Percentiles rank a stretch among this genome's conserved stretches.
Evolutionary conservation across 352 stramenopile species (phyloP).

Genomic region (Pythium monospermum): DNA sequence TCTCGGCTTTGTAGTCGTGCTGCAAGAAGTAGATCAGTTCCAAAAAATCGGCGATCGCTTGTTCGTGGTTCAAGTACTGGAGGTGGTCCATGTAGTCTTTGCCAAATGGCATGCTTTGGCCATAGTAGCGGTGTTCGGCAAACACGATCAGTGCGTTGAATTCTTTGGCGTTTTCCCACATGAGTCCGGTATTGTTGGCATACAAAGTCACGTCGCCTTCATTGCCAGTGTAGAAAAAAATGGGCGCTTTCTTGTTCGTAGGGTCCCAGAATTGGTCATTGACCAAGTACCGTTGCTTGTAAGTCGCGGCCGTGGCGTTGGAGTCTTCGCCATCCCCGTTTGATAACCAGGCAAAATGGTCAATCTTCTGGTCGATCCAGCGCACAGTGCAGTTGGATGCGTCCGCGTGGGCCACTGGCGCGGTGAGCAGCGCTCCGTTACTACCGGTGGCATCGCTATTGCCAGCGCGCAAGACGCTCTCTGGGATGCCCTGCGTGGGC

Average conservation of each 20-base stretch:
- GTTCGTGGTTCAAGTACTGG: conserved; percentile 83
- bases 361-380: conserved; percentile 87
- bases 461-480: conserved; percentile 26
- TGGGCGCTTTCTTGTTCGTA: conserved; percentile 50
- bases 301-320: conserved; percentile 38
- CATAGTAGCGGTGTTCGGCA: conserved; percentile 96
- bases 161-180: conserved; percentile 90
- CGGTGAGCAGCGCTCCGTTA: too few relatives aligned
- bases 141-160: conserved; percentile 93
- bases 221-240: conserved; percentile 95
- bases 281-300: conserved; percentile 87
- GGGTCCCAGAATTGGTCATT: conserved; percentile 84
- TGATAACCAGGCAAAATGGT: conserved; percentile 83
- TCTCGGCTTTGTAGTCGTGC: conserved; percentile 52
- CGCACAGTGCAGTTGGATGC: conserved; percentile 73
- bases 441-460: neutral
- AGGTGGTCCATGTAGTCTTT: conserved; percentile 66
- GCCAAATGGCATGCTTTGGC: conserved; percentile 81
- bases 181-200: conserved; percentile 92
- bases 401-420: conserved; percentile 21
- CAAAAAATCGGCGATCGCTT: conserved; percentile 92
- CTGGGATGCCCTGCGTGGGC: conserved; percentile 34
- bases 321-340: conserved; percentile 13
- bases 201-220: conserved; percentile 93
- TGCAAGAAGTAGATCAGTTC: conserved; percentile 86